phyloP scores from a whole-genome alignment of 805 yeast genomes.

The Candida sonorensis region DNA sequence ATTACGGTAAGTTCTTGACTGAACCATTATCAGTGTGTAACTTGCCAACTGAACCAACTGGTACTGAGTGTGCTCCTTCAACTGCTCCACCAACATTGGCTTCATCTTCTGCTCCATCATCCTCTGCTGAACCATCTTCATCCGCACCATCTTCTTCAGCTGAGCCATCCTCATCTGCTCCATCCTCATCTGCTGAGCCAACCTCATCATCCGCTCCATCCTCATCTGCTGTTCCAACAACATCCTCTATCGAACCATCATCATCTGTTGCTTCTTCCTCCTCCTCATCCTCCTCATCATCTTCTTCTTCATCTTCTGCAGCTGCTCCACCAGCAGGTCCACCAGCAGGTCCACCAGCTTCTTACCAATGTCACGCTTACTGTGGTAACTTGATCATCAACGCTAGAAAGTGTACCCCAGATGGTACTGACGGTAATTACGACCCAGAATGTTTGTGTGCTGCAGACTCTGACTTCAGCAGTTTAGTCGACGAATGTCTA shows the following conservation, averaged over 20 bases:
- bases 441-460: too few relatives aligned
- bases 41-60: constrained; percentile 30
- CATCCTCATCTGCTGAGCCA: constrained; percentile 2
- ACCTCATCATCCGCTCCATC: too few relatives aligned
- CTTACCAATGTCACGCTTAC: constrained; percentile 27
- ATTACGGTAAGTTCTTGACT: constrained; percentile 28
- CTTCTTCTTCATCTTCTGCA: too few relatives aligned
- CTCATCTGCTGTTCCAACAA: too few relatives aligned
- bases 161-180: constrained; percentile 9
- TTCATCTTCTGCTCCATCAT: background rate
- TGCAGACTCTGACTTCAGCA: too few relatives aligned
- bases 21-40: constrained; percentile 27
- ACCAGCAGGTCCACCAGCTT: constrained; percentile 22
- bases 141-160: background rate
- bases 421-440: too few relatives aligned
- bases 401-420: too few relatives aligned
- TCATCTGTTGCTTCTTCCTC: too few relatives aligned
- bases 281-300: too few relatives aligned
- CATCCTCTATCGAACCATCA: too few relatives aligned
- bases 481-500: too few relatives aligned
- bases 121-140: background rate
- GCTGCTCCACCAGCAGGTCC: background rate
- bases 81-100: too few relatives aligned
- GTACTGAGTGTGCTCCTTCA: constrained; percentile 27
- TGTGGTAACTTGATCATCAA: constrained; percentile 29